Evolutionary conservation across 495 filamentous ascomycete species (phyloP).

Genomic region (Niebla homalea): DNA sequence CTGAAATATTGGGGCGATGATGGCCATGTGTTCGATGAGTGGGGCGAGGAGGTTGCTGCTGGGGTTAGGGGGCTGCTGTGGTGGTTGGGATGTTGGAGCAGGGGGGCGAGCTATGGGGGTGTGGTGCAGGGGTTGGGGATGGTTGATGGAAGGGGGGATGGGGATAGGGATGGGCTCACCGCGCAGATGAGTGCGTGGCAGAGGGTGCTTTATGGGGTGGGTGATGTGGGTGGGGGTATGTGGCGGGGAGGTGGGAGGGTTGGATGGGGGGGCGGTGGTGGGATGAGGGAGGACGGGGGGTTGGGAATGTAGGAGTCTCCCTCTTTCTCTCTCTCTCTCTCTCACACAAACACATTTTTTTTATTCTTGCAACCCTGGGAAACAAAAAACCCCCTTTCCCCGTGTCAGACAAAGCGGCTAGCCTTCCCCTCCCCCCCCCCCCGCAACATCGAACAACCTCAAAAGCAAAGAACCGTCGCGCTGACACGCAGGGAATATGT

Average conservation of each 20-base stretch:
- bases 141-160: constrained; percentile 47
- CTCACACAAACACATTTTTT: no score
- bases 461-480: no score
- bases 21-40: constrained; percentile 44
- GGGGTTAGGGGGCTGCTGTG: constrained; percentile 69
- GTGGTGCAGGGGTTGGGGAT: constrained; percentile 63
- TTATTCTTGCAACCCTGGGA: no score
- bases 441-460: no score
- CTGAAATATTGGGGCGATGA: constrained; percentile 68
- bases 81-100: constrained; percentile 93
- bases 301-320: constrained; percentile 34
- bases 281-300: constrained; percentile 74
- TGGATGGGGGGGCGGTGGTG: constrained; percentile 66
- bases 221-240: constrained; percentile 84
- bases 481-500: neutral
- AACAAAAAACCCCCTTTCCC: no score
- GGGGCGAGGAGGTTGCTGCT: constrained; percentile 73
- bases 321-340: no score
- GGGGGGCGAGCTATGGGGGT: constrained; percentile 88
- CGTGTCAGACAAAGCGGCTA: no score
- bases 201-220: constrained; percentile 68
- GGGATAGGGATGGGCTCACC: constrained; percentile 46
- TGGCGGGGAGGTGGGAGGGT: constrained; percentile 81
- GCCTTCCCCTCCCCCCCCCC: no score
- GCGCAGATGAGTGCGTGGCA: constrained; percentile 58